Base-by-base conservation (phyloP, 1,139 yeast genomes). In the Taphrina wiesneri region DNA sequence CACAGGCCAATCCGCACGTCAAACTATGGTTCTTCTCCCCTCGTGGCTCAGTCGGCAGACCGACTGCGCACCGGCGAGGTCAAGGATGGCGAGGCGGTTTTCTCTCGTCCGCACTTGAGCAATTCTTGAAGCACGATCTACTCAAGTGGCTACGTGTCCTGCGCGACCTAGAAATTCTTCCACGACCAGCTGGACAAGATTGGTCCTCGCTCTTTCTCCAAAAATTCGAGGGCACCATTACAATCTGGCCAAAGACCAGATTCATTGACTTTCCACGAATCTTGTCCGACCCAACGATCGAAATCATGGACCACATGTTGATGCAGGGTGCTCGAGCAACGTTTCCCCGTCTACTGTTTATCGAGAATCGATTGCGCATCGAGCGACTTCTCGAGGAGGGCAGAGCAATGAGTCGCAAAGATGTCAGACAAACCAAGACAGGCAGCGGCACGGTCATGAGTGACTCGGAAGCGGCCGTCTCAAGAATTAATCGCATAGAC, bases 1-100 rank as follows among this genome's bases (percentile, higher is more conserved):
- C 91, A 5, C 96, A 88, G 75, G 93, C 88, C 9, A 88, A 88
- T 73, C 95, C 96, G 0, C 96, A 88, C 74, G 87, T 88, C 54
- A 83, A 88, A 67, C 78, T 88, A 41, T 88, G 88, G 75, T 86
- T 86, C 72, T 88, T 85, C 74, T 88, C 92, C 2, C 91, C 93
- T 19, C 83, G 87, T 71, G 96, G 96, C 1, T 85, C 90, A 0
- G 90, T 88, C 28, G 96, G 96, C 0, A 79, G 88, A 66, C 96
- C 96, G 0, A 90, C 88, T 17, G 82, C 88, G 0, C 81, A 87
- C 68, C 76, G 87, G n/a, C 83, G 74, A 65, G 83, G 84, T 0
- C 75, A 75, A 52, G 84, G 85, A 2, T 82, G 88, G 71, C 78
- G 95, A 71, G 96, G 96, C 9, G 96, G 95, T 1, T 88, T 88